Conservation (phyloP, 768 basidiomycete genomes). For the Boletus sp. region DNA sequence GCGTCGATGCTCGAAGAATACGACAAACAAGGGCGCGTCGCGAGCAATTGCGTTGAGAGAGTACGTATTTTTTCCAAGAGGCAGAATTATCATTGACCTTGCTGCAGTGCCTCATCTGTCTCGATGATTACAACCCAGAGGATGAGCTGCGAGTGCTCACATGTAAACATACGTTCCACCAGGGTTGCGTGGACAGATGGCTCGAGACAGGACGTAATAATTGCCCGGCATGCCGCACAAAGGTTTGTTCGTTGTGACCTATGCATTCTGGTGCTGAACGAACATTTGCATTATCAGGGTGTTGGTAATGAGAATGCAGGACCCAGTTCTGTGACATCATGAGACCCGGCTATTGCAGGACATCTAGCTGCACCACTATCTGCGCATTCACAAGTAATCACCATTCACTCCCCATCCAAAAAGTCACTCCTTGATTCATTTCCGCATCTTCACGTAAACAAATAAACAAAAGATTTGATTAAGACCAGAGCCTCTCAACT, state of each 20-base stretch:
- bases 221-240: conserved; percentile 86
- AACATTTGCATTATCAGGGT: conserved; percentile 14
- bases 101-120: conserved; percentile 73
- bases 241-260: conserved; percentile 40
- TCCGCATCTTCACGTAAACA: conserved; percentile 9
- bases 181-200: conserved; percentile 86
- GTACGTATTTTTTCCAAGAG: conserved; percentile 41
- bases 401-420: conserved; percentile 1
- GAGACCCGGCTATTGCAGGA: conserved; percentile 9
- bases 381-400: neutral
- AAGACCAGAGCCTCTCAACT: conserved; percentile 10
- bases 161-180: conserved; percentile 91
- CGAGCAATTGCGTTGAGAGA: conserved; percentile 75
- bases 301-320: conserved; percentile 21
- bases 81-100: neutral
- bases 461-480: conserved; percentile 3
- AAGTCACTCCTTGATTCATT: conserved; percentile 19
- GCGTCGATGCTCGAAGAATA: conserved; percentile 45
- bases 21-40: conserved; percentile 59
- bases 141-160: conserved; percentile 77
- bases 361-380: neutral
- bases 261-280: neutral
- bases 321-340: conserved; percentile 4
- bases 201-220: conserved; percentile 81
- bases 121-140: conserved; percentile 78